phyloP scores from a whole-genome alignment of 2,329 filamentous ascomycete genomes.

The Sporothrix phasma region DNA sequence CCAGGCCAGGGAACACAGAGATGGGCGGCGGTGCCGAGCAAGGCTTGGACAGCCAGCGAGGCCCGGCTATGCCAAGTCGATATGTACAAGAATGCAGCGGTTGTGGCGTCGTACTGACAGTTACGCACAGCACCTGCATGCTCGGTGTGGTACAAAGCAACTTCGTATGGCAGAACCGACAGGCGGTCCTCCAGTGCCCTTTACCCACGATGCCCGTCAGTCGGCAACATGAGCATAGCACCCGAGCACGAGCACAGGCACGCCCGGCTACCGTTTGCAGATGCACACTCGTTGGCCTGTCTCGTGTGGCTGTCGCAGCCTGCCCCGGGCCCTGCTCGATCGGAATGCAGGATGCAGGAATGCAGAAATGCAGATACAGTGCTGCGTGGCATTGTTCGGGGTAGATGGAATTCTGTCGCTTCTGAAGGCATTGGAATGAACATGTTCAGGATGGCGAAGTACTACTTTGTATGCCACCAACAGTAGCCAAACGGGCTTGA shows the following conservation, averaged over 20 bases:
- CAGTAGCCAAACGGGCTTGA: background rate
- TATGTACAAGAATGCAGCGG: background rate
- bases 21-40: background rate
- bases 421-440: background rate
- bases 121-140: conserved; percentile 3
- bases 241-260: too few species aligned
- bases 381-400: background rate
- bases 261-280: conserved; percentile 1
- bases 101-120: conserved; percentile 5
- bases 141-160: too few species aligned
- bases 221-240: too few species aligned
- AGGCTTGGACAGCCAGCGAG: background rate
- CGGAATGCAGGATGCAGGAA: too few species aligned
- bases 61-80: background rate
- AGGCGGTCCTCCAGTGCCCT: background rate
- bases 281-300: background rate
- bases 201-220: background rate
- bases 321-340: background rate
- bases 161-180: background rate
- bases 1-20: background rate
- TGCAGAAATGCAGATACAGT: conserved; percentile 7
- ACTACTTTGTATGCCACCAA: background rate
- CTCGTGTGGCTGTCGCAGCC: background rate
- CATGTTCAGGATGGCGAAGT: background rate
- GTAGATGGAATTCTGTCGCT: background rate